Evolutionary conservation across 2,329 filamentous ascomycete species (phyloP), one percentile per base, ranked within the genome.

Genomic region (Pyricularia sp.): DNA sequence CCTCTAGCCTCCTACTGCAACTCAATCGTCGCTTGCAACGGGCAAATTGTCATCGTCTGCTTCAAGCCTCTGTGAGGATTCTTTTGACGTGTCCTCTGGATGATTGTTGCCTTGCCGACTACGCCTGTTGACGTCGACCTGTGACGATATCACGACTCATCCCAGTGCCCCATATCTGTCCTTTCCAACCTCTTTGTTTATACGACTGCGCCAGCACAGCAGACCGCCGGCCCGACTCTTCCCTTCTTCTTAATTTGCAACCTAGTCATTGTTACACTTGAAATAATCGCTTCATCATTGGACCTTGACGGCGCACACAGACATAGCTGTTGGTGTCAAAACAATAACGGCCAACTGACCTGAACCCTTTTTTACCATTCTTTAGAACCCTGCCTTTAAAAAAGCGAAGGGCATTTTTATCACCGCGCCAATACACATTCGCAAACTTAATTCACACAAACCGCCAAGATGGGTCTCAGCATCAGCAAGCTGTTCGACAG

Each of bases 401-500:
- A 14, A 66, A 3, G n/a, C 31, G 64, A 66, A 66, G 25, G 64
- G 64, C 64, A n/a, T 25, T 25, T 7, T 25, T 17, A 36, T 28
- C 9, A 28, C 14, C 4, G 17, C 33, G 33, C 11, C 30, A 66
- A 11, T 36, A 25, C n/a, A 26, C 64, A 25, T 17, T 66, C 14
- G 64, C 64, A 30, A n/a, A 20, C 42, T 63, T 67, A 14, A 50
- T 42, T 61, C 63, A 63, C 42, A 67, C 20, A 77, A 78, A 80
- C 82, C 86, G 86, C 87, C 85, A 94, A 83, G 83, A 99, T 99
- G 95, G 95, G 95, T 96, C 88, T 98, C 83, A 89, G 91, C 80
- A 93, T 98, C 85, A 98, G 94, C 78, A 97, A 95, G 88, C 82
- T 98, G 80, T 95, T 98, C 82, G 92, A 97, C 81, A 90, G 91